phyloP scores from a whole-genome alignment of 192 early-diverging fungal species.

The Coemansia sp. region DNA sequence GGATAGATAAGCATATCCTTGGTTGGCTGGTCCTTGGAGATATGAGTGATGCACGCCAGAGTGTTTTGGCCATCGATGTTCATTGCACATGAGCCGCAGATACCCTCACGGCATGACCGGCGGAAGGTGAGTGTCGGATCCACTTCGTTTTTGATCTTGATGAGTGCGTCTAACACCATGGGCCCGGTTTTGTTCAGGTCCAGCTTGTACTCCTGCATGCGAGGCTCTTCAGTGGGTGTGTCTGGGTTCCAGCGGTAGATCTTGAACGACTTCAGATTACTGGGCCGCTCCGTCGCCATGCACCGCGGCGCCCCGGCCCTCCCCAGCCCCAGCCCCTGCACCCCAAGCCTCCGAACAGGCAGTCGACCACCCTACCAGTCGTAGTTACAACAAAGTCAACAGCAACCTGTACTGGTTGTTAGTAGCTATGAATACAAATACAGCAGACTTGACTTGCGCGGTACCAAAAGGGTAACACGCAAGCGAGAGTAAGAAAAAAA shows the following conservation, averaged over 20 bases:
- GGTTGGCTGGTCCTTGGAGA: constrained; percentile 65
- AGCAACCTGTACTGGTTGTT: background rate
- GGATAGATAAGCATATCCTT: constrained; percentile 89
- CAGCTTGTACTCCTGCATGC: constrained; percentile 82
- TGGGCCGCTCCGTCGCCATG: constrained; percentile 57
- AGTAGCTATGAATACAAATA: background rate
- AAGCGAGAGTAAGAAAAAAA: constrained; percentile 1
- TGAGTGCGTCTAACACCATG: constrained; percentile 93
- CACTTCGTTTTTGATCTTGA: constrained; percentile 97
- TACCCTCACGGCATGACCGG: constrained; percentile 94
- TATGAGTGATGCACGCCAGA: constrained; percentile 88
- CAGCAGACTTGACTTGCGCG: background rate
- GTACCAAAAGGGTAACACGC: too few relatives aligned
- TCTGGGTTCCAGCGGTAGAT: constrained; percentile 99
- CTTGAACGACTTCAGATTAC: constrained; percentile 82
- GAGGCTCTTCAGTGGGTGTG: constrained; percentile 81
- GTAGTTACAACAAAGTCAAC: background rate
- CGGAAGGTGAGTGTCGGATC: constrained; percentile 94
- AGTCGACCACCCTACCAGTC: constrained; percentile 3
- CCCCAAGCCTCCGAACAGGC: constrained; percentile 31
- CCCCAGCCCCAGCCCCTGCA: constrained; percentile 37
- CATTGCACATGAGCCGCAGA: constrained; percentile 98
- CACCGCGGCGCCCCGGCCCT: constrained; percentile 15
- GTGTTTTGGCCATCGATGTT: constrained; percentile 97
- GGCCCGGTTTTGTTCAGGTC: constrained; percentile 92